phyloP scores from a whole-genome alignment of 2,329 filamentous ascomycete genomes.

The Pseudocercospora macadamiae region DNA sequence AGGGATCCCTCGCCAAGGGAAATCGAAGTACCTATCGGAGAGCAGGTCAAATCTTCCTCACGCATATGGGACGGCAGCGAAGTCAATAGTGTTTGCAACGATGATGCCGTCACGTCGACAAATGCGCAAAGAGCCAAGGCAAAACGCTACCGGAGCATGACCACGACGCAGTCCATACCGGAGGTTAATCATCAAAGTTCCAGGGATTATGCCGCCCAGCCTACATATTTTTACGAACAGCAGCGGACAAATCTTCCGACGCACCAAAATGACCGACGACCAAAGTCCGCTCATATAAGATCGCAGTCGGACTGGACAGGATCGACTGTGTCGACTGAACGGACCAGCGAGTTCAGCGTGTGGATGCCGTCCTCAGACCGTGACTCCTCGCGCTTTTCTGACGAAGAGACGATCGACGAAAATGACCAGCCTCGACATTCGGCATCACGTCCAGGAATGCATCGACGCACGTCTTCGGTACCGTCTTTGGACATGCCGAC shows the following conservation, averaged over 20 bases:
- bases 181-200: constrained; percentile 17
- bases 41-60: constrained; percentile 53
- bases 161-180: constrained; percentile 16
- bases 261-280: constrained; percentile 23
- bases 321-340: constrained; percentile 37
- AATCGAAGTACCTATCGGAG: constrained; percentile 65
- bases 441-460: constrained; percentile 40
- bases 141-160: constrained; percentile 29
- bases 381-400: constrained; percentile 26
- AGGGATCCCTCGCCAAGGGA: constrained; percentile 47
- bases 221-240: constrained; percentile 29
- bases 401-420: constrained; percentile 34
- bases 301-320: constrained; percentile 36
- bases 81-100: constrained; percentile 34
- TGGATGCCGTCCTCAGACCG: constrained; percentile 47
- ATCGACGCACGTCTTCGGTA: constrained; percentile 52
- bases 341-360: constrained; percentile 48
- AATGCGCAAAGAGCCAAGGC: constrained; percentile 28
- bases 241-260: constrained; percentile 18
- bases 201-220: constrained; percentile 26
- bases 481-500: constrained; percentile 50
- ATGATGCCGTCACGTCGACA: constrained; percentile 15
- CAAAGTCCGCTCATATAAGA: constrained; percentile 23
- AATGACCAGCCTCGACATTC: constrained; percentile 25
- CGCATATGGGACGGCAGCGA: constrained; percentile 50